Conservation (phyloP, 805 yeast genomes). For the Lipomyces japonicus region DNA sequence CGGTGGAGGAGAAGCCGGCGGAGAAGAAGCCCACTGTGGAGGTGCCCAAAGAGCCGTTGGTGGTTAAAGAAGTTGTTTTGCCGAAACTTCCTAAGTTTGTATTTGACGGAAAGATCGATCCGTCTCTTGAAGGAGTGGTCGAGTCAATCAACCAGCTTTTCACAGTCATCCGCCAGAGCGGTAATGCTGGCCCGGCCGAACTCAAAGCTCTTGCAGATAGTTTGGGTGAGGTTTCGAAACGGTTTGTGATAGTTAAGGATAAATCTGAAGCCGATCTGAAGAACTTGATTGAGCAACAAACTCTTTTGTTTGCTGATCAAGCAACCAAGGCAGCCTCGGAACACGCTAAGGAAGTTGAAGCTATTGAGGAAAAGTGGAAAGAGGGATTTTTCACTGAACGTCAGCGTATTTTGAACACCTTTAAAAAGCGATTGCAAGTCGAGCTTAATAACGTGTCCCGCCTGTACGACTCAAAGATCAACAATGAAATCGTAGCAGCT, state of each 20-base stretch:
- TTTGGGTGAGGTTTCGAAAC: constrained; percentile 22
- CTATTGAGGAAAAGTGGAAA: constrained; percentile 55
- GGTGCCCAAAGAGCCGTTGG: constrained; percentile 4
- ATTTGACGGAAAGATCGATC: constrained; percentile 31
- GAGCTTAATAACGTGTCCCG: constrained; percentile 69
- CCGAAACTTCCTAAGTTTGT: constrained; percentile 26
- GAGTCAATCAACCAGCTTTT: constrained; percentile 31
- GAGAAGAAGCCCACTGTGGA: not conserved
- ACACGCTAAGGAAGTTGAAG: constrained; percentile 35
- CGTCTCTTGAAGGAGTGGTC: constrained; percentile 30
- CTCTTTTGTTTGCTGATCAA: constrained; percentile 34
- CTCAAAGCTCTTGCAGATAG: constrained; percentile 22
- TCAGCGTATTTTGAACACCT: constrained; percentile 55
- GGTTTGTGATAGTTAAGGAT: constrained; percentile 19
- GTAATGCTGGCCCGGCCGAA: constrained; percentile 22
- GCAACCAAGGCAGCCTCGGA: constrained; percentile 31
- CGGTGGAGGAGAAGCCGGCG: too few species aligned
- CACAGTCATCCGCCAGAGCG: constrained; percentile 22
- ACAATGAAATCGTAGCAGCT: constrained; percentile 48
- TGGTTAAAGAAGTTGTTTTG: constrained; percentile 16
- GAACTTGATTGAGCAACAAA: constrained; percentile 29
- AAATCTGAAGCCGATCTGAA: constrained; percentile 31
- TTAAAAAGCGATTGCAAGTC: constrained; percentile 51
- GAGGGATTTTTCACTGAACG: constrained; percentile 62
- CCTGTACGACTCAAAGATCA: constrained; percentile 35